A percentile compares a stretch with the other conserved stretches of the same genome.
Evolutionary conservation across 2,329 filamentous ascomycete genomes (phyloP).

Genomic region (Sporothrix pallida): DNA sequence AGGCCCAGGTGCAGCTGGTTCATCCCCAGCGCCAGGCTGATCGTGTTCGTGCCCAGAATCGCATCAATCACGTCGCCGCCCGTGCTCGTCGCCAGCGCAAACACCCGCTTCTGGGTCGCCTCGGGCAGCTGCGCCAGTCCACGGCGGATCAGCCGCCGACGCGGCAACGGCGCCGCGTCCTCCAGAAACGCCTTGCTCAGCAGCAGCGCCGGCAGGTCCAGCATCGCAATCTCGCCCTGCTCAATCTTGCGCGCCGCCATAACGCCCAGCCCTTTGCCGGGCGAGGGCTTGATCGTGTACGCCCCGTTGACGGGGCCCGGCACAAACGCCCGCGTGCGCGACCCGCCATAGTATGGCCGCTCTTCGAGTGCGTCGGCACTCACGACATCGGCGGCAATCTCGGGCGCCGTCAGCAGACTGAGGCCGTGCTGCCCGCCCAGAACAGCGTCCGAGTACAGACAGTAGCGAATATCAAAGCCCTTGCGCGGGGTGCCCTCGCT

Average conservation of each 20-base stretch:
- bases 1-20: slow-evolving; percentile 42
- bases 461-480: slow-evolving; percentile 34
- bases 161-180: slow-evolving; percentile 37
- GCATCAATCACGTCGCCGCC: slow-evolving; percentile 45
- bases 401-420: slow-evolving; percentile 38
- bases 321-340: slow-evolving; percentile 33
- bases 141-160: slow-evolving; percentile 41
- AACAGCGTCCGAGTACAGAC: slow-evolving; percentile 38
- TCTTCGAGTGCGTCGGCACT: slow-evolving; percentile 38
- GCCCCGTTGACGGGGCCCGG: slow-evolving; percentile 33
- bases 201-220: slow-evolving; percentile 42
- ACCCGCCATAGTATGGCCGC: slow-evolving; percentile 36
- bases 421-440: slow-evolving; percentile 38
- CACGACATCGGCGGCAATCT: slow-evolving; percentile 39
- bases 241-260: slow-evolving; percentile 44
- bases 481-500: background rate
- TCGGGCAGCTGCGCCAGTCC: slow-evolving; percentile 43
- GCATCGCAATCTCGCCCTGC: slow-evolving; percentile 45
- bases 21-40: slow-evolving; percentile 40
- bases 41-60: slow-evolving; percentile 46
- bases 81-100: slow-evolving; percentile 43
- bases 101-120: slow-evolving; percentile 38
- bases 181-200: slow-evolving; percentile 40
- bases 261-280: slow-evolving; percentile 45
- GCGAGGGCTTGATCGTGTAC: slow-evolving; percentile 42